These are phyloP conservation scores for Eremochloa ophiuroides DNA, from an alignment of 176 grass and related monocot genomes.

Conservation along the genomic window DNA sequence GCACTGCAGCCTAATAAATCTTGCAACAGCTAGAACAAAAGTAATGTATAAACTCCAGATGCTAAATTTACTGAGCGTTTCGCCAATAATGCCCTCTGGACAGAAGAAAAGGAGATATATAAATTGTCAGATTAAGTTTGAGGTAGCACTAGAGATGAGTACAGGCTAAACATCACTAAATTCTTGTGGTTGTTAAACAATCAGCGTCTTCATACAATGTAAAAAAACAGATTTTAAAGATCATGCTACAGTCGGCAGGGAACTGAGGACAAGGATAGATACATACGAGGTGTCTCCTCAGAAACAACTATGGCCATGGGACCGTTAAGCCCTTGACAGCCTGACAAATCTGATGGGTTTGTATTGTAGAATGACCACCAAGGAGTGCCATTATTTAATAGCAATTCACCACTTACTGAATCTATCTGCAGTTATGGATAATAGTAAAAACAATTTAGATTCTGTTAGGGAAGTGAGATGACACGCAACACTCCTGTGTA, in stretches of 20 bases:
- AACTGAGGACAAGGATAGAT: slow-evolving; percentile 5
- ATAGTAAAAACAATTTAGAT: slow-evolving; percentile 10
- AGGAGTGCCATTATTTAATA: slow-evolving; percentile 63
- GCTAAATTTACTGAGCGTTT: slow-evolving; percentile 98
- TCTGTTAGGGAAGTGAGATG: background rate
- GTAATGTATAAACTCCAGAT: slow-evolving; percentile 99
- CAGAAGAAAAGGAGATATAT: slow-evolving; percentile 8
- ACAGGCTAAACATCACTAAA: background rate
- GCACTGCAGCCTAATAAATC: slow-evolving; percentile 99
- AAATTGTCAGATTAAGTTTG: background rate
- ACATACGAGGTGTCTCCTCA: slow-evolving; percentile 97
- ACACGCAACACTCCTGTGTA: background rate
- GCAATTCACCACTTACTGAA: slow-evolving; percentile 68
- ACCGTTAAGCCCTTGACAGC: slow-evolving; percentile 70
- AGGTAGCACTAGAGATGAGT: background rate
- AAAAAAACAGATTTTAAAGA: background rate
- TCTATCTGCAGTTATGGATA: slow-evolving; percentile 69
- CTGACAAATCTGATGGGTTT: slow-evolving; percentile 53
- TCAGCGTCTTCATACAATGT: background rate
- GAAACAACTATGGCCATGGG: slow-evolving; percentile 88
- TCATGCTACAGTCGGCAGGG: background rate
- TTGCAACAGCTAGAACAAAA: slow-evolving; percentile 95
- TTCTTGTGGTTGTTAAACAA: background rate
- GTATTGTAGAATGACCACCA: slow-evolving; percentile 91
- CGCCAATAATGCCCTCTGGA: slow-evolving; percentile 98